A percentile compares a stretch with the other conserved stretches of the same genome.
Conservation (phyloP, 768 basidiomycete genomes). For the Boletus sp. region DNA sequence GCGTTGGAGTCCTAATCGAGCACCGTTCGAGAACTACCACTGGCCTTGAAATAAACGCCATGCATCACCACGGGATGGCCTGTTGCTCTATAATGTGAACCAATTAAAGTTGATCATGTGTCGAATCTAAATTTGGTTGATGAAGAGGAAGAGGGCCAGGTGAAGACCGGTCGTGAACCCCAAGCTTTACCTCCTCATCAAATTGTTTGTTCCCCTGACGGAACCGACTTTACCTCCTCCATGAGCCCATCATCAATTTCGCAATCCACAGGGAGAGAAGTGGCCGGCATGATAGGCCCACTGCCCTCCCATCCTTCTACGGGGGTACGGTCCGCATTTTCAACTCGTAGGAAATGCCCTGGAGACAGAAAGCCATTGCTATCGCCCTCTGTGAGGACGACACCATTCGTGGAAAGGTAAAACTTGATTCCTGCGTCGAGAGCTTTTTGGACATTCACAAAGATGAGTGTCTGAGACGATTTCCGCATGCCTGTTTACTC, state of each 20-base stretch:
- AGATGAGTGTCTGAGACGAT: slow-evolving; percentile 77
- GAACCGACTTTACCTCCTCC: background rate
- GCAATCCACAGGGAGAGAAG: background rate
- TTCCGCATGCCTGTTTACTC: slow-evolving; percentile 69
- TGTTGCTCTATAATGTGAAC: background rate
- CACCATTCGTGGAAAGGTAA: slow-evolving; percentile 81
- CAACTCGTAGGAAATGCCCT: slow-evolving; percentile 70
- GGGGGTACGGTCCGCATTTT: slow-evolving; percentile 36
- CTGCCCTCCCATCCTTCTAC: slow-evolving; percentile 24
- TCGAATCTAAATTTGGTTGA: background rate
- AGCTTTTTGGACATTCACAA: slow-evolving; percentile 71
- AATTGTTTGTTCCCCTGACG: background rate
- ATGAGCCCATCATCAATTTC: background rate
- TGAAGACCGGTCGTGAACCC: background rate
- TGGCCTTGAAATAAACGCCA: background rate
- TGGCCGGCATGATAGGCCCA: background rate
- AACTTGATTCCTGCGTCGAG: slow-evolving; percentile 70
- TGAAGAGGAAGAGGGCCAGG: background rate
- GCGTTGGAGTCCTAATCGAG: background rate
- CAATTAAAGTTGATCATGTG: background rate
- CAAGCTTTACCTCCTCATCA: background rate
- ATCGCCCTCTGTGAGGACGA: slow-evolving; percentile 82
- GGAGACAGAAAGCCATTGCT: slow-evolving; percentile 56
- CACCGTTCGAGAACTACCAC: background rate
- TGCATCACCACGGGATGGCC: background rate